A percentile compares a stretch with the other conserved stretches of the same genome.
Conservation (phyloP, 352 stramenopile species). For the Globisporangium emineosum region DNA sequence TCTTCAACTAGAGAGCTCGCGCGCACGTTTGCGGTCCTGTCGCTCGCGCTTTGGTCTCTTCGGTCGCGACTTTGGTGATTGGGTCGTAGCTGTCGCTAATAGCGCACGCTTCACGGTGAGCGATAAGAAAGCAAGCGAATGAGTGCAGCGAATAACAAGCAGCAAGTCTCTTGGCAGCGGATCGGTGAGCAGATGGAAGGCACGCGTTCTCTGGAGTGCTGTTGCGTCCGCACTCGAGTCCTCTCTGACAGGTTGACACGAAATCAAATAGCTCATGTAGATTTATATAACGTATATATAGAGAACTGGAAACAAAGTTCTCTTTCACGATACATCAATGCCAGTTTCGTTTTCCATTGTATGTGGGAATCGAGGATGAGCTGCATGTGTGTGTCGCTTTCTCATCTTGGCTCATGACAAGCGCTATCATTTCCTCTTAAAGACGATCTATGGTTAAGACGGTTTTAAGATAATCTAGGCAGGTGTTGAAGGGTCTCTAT, state of each 20-base stretch:
- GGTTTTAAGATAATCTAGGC: too few relatives aligned
- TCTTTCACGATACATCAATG: neutral
- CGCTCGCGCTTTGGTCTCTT: neutral
- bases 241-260: neutral
- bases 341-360: neutral
- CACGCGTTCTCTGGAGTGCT: neutral
- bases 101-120: neutral
- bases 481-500: constrained; percentile 9
- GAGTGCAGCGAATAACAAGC: neutral
- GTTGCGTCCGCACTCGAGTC: neutral
- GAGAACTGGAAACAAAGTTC: constrained; percentile 7
- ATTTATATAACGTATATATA: constrained; percentile 29
- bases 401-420: too few relatives aligned
- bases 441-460: too few relatives aligned
- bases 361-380: neutral
- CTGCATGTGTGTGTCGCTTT: too few relatives aligned
- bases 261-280: constrained; percentile 17
- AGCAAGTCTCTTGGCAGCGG: neutral
- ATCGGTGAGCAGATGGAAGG: neutral
- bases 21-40: neutral
- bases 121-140: neutral
- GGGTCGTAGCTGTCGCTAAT: neutral
- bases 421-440: too few relatives aligned
- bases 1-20: constrained; percentile 62
- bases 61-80: too few relatives aligned